Evolutionary conservation across 2,329 filamentous ascomycete species (phyloP).

Genomic region (Fusarium sp.): DNA sequence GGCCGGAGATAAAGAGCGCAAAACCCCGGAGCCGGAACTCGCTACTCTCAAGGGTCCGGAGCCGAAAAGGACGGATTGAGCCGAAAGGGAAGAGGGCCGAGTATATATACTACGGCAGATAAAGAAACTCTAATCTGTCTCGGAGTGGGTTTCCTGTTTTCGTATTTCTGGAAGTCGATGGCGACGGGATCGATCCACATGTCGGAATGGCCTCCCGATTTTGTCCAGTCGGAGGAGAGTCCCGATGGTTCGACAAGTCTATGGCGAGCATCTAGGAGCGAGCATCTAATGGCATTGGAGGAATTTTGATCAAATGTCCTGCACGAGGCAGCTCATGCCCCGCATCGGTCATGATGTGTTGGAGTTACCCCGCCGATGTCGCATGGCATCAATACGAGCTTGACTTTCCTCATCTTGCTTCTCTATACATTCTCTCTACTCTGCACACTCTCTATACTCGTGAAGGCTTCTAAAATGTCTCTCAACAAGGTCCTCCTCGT

Average conservation of each 20-base stretch:
- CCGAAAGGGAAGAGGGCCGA: not conserved
- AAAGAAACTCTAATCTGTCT: not conserved
- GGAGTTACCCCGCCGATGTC: conserved; percentile 25
- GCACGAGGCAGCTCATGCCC: not conserved
- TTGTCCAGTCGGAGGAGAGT: conserved; percentile 11
- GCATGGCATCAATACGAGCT: conserved; percentile 6
- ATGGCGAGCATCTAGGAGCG: not conserved
- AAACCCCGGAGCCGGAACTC: not conserved
- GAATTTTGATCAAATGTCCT: not conserved
- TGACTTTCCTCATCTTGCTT: not conserved
- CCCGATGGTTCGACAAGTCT: conserved; percentile 10
- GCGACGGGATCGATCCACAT: not conserved
- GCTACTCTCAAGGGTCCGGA: not conserved
- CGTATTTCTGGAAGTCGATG: conserved; percentile 3
- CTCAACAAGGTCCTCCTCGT: conserved; percentile 51
- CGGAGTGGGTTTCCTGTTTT: not conserved
- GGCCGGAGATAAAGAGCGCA: conserved; percentile 17
- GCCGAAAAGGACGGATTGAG: not conserved
- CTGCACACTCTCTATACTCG: not conserved
- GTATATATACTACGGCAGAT: not conserved
- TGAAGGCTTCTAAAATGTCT: conserved; percentile 24
- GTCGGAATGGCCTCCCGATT: conserved; percentile 23
- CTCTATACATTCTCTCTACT: not conserved
- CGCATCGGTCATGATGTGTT: conserved; percentile 21
- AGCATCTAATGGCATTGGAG: not conserved